Conservation (phyloP, 805 yeast genomes). For the Candida verbasci region DNA sequence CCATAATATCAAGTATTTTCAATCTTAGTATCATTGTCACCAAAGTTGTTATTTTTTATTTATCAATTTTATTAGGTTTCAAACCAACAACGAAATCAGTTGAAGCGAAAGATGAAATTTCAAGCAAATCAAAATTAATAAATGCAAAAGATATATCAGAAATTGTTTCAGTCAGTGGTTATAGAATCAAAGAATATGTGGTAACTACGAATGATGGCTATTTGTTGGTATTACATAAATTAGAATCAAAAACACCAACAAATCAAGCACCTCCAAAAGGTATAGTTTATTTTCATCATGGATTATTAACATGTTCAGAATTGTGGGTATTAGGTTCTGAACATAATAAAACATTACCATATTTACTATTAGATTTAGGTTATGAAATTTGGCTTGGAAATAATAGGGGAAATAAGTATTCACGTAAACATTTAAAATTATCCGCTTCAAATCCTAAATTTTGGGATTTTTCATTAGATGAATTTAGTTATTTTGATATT, state of each 20-base stretch:
- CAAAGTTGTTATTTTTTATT: slow-evolving; percentile 4
- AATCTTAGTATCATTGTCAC: slow-evolving; percentile 4
- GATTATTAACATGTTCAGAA: slow-evolving; percentile 27
- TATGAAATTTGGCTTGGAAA: slow-evolving; percentile 25
- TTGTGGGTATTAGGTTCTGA: slow-evolving; percentile 31
- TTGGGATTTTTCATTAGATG: slow-evolving; percentile 31
- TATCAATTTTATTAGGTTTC: slow-evolving; percentile 1
- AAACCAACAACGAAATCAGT: background rate
- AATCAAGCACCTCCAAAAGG: slow-evolving; percentile 2
- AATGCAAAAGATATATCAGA: slow-evolving; percentile 17
- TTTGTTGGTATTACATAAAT: slow-evolving; percentile 24
- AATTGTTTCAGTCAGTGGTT: slow-evolving; percentile 20
- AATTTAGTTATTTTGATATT: slow-evolving; percentile 27
- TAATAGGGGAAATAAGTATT: slow-evolving; percentile 26
- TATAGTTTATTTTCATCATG: slow-evolving; percentile 30
- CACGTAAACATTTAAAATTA: slow-evolving; percentile 24
- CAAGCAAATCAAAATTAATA: slow-evolving; percentile 4
- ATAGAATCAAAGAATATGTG: slow-evolving; percentile 24
- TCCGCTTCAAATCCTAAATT: slow-evolving; percentile 19
- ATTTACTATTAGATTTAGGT: slow-evolving; percentile 17
- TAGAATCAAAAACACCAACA: slow-evolving; percentile 13
- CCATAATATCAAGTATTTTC: slow-evolving; percentile 4
- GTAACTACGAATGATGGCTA: slow-evolving; percentile 26
- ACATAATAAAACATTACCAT: slow-evolving; percentile 20
- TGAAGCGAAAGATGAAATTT: background rate